These are phyloP conservation scores for Dactylellina leptospora DNA, from an alignment of 2,329 filamentous ascomycete species.

Conservation along the genomic window DNA sequence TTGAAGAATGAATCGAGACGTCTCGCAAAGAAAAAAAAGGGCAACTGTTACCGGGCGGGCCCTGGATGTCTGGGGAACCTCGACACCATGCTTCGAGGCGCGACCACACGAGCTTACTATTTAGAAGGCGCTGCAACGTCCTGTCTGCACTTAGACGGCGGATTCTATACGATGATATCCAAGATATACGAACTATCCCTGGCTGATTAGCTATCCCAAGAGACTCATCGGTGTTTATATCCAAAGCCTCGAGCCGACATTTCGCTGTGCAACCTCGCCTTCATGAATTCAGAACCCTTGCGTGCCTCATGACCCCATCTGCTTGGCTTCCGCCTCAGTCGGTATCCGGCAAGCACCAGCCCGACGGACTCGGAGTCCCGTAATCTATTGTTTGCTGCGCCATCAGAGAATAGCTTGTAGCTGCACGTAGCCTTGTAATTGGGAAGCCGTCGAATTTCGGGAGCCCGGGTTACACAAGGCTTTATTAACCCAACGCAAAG, in stretches of 20 bases:
- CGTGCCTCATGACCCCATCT: constrained; percentile 22
- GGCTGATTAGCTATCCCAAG: not conserved
- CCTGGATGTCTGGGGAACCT: too few species aligned
- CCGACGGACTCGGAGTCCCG: constrained; percentile 13
- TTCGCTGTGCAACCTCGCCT: not conserved
- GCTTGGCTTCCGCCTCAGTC: not conserved
- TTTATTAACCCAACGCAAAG: constrained; percentile 41
- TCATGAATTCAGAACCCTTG: too few species aligned
- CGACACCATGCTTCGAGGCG: too few species aligned
- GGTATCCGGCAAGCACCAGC: constrained; percentile 36
- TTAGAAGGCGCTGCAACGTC: too few species aligned
- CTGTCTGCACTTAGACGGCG: too few species aligned
- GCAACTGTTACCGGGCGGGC: too few species aligned
- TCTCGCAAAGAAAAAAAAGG: too few species aligned
- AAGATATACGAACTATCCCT: not conserved
- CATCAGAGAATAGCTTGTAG: not conserved
- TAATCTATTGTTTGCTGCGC: constrained; percentile 14
- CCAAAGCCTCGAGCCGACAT: not conserved
- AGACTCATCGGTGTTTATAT: not conserved
- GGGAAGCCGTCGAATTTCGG: too few species aligned
- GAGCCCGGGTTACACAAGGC: constrained; percentile 44
- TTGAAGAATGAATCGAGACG: too few species aligned
- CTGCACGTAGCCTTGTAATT: constrained; percentile 29
- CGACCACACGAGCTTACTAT: too few species aligned
- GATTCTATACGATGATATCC: too few species aligned